Percentiles rank a stretch among this genome's conserved stretches.
These are phyloP conservation scores for Solanum clarkiae DNA, from an alignment of 257 asterid genomes.

Conservation along the genomic window DNA sequence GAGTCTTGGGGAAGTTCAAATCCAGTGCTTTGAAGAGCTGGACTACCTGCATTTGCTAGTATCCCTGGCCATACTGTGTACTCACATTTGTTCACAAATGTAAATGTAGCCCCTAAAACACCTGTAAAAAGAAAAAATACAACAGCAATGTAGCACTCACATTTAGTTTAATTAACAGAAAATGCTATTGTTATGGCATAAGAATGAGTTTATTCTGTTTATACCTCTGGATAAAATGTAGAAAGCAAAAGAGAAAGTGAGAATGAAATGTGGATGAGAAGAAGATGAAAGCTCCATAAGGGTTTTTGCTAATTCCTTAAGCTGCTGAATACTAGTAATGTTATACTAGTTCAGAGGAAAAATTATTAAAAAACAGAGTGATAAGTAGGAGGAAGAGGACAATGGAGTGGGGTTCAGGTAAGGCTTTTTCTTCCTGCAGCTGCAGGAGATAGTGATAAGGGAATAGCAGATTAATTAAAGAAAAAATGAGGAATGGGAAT, in stretches of 20 bases:
- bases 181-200: background rate
- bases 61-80: constrained; percentile 91
- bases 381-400: background rate
- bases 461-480: background rate
- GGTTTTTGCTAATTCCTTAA: background rate
- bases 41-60: constrained; percentile 80
- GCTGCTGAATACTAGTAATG: background rate
- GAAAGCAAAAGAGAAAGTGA: constrained; percentile 23
- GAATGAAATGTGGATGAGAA: constrained; percentile 11
- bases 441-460: background rate
- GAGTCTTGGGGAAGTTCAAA: constrained; percentile 65
- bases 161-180: background rate
- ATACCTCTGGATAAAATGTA: constrained; percentile 41
- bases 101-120: constrained; percentile 65
- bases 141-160: background rate
- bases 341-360: background rate
- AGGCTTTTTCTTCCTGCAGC: background rate
- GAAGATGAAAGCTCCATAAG: constrained; percentile 34
- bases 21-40: constrained; percentile 66
- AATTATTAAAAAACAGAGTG: background rate
- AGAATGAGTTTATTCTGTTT: background rate
- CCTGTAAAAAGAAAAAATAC: constrained; percentile 15
- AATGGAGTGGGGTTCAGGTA: background rate
- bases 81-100: constrained; percentile 76
- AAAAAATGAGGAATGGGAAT: background rate